Base-by-base conservation (phyloP, 768 basidiomycete species). In the Dioszegia hungarica region DNA sequence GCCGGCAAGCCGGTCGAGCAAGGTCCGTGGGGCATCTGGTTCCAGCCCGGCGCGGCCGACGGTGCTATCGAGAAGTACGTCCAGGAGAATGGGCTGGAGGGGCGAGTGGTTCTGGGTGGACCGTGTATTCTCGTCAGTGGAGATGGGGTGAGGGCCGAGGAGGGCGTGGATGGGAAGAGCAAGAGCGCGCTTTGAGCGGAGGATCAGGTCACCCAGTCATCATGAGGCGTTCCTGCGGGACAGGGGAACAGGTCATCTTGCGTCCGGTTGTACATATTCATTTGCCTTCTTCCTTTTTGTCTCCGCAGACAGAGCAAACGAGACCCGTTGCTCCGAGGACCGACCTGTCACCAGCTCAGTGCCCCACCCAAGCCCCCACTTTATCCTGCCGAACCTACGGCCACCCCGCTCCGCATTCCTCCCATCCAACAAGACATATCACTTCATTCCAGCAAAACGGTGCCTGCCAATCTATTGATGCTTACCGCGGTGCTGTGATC, bases 21-120 rank as follows among this genome's bases (percentile, higher is more conserved):
- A 11, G 72, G 80, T 80, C n/a, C 81, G 84, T n/a, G 75, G 76
- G 81, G 85, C 2, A 79, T 91, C 40, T 94, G 91, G 91, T 81
- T 93, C 28, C 91, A 94, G 73, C 91, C 91, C 6, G 90, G 90
- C 20, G 88, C 90, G 6, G 85, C 86, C 62, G 85, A 89, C 65
- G 80, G 79, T 15, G 75, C 77, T 2, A 88, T 91, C 44, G 75
- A 79, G 15, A 67, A 79, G 15, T 92, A 82, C 65, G 84, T 92
- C 71, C 80, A 82, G 37, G 81, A 84, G 56, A 84, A 86, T 48
- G 82, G 79, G 3, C 75, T 90, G 62, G 76, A 79, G 31, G 84
- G 84, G 67, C 80, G 80, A 57, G 87, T 88, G n/a, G 81, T 93
- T 47, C 84, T 82, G 70, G 86, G 87, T 25, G 91, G 91, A 10